Conservation (phyloP, 129 eudicot genomes). For the Logfia minima region DNA sequence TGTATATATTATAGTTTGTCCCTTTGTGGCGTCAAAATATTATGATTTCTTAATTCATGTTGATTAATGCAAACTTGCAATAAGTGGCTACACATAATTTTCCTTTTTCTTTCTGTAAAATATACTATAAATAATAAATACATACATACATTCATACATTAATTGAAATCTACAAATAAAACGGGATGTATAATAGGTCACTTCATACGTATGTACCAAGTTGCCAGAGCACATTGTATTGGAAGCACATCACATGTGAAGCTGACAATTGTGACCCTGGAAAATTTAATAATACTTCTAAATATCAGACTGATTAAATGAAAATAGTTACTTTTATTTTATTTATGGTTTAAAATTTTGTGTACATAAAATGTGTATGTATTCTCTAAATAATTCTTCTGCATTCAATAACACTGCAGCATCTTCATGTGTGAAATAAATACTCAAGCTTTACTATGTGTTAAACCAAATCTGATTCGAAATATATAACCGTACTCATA, state of each 20-base stretch:
- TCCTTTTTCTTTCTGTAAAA: too few relatives aligned
- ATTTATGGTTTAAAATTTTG: neutral
- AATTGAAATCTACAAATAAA: neutral
- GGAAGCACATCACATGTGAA: slow-evolving; percentile 16
- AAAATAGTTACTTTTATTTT: too few relatives aligned
- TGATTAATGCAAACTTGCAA: too few relatives aligned
- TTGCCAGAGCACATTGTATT: slow-evolving; percentile 15
- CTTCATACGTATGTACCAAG: slow-evolving; percentile 6
- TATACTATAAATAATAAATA: too few relatives aligned
- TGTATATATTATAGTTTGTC: too few relatives aligned
- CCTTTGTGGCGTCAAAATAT: too few relatives aligned
- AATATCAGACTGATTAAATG: too few relatives aligned
- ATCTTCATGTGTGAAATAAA: slow-evolving; percentile 8
- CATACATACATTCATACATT: neutral
- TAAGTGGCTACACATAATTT: too few relatives aligned
- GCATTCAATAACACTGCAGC: neutral
- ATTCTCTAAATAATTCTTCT: neutral
- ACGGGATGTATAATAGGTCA: neutral
- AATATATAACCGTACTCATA: neutral
- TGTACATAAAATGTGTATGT: neutral
- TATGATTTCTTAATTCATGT: too few relatives aligned
- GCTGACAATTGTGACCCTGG: neutral
- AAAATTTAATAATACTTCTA: too few relatives aligned
- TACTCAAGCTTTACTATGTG: neutral
- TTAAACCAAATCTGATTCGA: neutral